Conservation (phyloP, 2,329 filamentous ascomycete genomes). For the Corniculantispora saksenae region DNA sequence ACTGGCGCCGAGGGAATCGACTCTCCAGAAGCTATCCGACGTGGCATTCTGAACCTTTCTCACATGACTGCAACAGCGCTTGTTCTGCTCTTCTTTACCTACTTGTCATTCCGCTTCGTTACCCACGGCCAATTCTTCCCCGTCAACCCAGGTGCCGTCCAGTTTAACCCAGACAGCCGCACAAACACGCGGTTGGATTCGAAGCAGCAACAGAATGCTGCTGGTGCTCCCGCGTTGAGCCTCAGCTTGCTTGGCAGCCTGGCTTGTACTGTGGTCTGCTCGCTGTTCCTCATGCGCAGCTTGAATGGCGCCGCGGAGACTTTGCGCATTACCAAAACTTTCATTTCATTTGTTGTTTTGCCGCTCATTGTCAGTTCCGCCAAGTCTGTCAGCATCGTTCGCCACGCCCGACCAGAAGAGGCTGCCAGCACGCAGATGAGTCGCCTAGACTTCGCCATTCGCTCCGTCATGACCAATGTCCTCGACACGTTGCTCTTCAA, state of each 20-base stretch:
- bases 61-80: slow-evolving; percentile 21
- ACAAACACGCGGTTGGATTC: slow-evolving; percentile 18
- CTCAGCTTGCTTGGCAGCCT: slow-evolving; percentile 8
- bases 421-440: slow-evolving; percentile 10
- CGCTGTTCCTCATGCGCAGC: slow-evolving; percentile 11
- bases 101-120: slow-evolving; percentile 22
- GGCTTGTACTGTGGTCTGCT: slow-evolving; percentile 3
- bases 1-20: slow-evolving; percentile 3
- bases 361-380: slow-evolving; percentile 14
- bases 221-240: neutral
- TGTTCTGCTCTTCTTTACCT: slow-evolving; percentile 21
- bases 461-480: slow-evolving; percentile 18
- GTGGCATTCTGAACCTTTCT: slow-evolving; percentile 20
- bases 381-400: slow-evolving; percentile 17
- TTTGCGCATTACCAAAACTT: slow-evolving; percentile 11
- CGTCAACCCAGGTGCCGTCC: slow-evolving; percentile 7
- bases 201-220: neutral
- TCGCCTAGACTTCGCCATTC: slow-evolving; percentile 16
- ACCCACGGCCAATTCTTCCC: slow-evolving; percentile 23
- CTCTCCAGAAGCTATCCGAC: slow-evolving; percentile 12
- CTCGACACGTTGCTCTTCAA: slow-evolving; percentile 18
- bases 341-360: slow-evolving; percentile 14
- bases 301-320: neutral
- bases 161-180: slow-evolving; percentile 16
- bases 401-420: slow-evolving; percentile 16